Percentiles rank a stretch among this genome's conserved stretches.
Evolutionary conservation across 1,284 basidiomycete species (phyloP).

Genomic region (Moniliophthora roreri): DNA sequence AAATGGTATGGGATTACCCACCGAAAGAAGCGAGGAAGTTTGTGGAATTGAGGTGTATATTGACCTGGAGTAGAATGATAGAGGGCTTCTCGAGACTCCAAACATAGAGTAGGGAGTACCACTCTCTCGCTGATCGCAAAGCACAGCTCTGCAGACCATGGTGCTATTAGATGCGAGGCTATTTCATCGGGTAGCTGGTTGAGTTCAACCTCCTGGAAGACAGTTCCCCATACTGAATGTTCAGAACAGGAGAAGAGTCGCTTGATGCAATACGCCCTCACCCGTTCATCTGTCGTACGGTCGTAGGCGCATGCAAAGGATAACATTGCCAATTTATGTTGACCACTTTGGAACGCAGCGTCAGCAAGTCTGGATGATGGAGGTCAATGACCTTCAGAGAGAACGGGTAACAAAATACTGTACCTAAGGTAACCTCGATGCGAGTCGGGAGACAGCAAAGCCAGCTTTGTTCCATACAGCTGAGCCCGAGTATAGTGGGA

Average conservation of each 20-base stretch:
- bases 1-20: constrained; percentile 61
- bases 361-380: constrained; percentile 43
- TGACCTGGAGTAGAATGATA: constrained; percentile 29
- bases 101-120: constrained; percentile 35
- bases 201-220: constrained; percentile 42
- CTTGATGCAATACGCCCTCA: constrained; percentile 42
- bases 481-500: constrained; percentile 36
- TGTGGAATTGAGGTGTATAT: constrained; percentile 25
- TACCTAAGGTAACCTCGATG: constrained; percentile 44
- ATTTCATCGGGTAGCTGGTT: constrained; percentile 35
- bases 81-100: constrained; percentile 42
- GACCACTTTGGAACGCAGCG: constrained; percentile 31
- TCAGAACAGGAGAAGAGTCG: constrained; percentile 42
- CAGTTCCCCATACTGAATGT: constrained; percentile 51
- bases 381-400: no score
- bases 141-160: constrained; percentile 42
- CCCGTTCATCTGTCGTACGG: constrained; percentile 35
- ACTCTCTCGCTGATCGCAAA: constrained; percentile 29
- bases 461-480: constrained; percentile 31
- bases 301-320: constrained; percentile 48
- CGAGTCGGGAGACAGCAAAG: constrained; percentile 31
- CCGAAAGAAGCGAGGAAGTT: constrained; percentile 57
- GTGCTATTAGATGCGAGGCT: constrained; percentile 29
- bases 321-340: constrained; percentile 53
- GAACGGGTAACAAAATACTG: background rate